These are phyloP conservation scores for Russula sp. DNA, from an alignment of 768 basidiomycete genomes.

Conservation along the genomic window DNA sequence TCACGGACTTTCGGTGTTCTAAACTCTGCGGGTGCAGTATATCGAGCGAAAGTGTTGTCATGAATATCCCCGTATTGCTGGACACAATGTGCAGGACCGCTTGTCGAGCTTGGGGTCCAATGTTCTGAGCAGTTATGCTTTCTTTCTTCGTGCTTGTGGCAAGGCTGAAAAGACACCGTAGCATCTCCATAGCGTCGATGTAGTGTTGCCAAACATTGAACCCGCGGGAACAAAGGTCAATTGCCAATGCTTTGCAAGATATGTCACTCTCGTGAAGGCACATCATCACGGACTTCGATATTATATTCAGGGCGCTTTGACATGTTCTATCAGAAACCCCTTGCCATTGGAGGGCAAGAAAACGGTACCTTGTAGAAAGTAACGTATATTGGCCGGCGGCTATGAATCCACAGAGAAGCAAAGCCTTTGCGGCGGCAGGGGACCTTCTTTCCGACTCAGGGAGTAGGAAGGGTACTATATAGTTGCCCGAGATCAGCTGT, in stretches of 20 bases:
- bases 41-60: slow-evolving; percentile 89
- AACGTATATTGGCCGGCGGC: slow-evolving; percentile 75
- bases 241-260: slow-evolving; percentile 62
- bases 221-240: slow-evolving; percentile 87
- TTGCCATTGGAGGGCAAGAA: slow-evolving; percentile 12
- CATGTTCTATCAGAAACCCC: not conserved
- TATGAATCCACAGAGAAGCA: slow-evolving; percentile 79
- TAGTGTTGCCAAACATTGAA: slow-evolving; percentile 95
- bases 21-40: slow-evolving; percentile 72
- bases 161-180: slow-evolving; percentile 76
- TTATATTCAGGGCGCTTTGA: slow-evolving; percentile 68
- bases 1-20: slow-evolving; percentile 77
- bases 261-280: slow-evolving; percentile 73
- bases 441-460: slow-evolving; percentile 56
- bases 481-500: slow-evolving; percentile 4
- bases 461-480: slow-evolving; percentile 55
- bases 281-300: slow-evolving; percentile 73
- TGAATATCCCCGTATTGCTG: slow-evolving; percentile 81
- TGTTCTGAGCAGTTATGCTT: slow-evolving; percentile 58
- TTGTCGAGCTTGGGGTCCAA: slow-evolving; percentile 69
- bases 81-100: slow-evolving; percentile 84
- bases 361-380: slow-evolving; percentile 57
- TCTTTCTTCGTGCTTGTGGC: slow-evolving; percentile 71
- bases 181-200: slow-evolving; percentile 81
- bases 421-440: slow-evolving; percentile 54